Evolutionary conservation across 306 rosid genomes (phyloP).

Genomic region (Cicer judaicum): DNA sequence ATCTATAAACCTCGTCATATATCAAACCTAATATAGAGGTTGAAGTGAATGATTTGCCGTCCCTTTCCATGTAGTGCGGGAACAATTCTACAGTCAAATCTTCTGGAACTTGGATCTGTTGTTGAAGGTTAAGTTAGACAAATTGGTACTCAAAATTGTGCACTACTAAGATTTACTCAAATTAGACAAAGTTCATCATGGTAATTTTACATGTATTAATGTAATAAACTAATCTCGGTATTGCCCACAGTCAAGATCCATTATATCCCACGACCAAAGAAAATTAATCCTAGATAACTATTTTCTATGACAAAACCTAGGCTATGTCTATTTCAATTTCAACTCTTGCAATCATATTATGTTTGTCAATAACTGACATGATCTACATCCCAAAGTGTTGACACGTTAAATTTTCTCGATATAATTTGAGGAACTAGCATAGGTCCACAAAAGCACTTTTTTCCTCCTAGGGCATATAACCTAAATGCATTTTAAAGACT

Average conservation of each 20-base stretch:
- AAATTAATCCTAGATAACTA: neutral
- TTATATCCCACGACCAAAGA: neutral
- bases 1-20: constrained; percentile 56
- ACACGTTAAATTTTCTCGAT: neutral
- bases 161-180: neutral
- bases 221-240: constrained; percentile 10
- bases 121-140: neutral
- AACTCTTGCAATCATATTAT: neutral
- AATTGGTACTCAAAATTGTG: neutral
- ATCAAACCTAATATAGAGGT: constrained; percentile 71
- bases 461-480: neutral
- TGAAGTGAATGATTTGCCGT: constrained; percentile 49
- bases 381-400: constrained; percentile 8
- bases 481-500: constrained; percentile 1
- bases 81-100: constrained; percentile 49
- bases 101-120: constrained; percentile 62
- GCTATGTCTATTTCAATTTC: neutral
- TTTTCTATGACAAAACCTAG: constrained; percentile 3
- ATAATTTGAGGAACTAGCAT: neutral
- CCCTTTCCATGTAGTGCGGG: constrained; percentile 77
- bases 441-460: neutral
- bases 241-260: neutral
- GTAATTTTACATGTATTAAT: neutral
- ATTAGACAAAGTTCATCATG: constrained; percentile 8
- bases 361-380: constrained; percentile 7